Conservation (phyloP, 495 filamentous ascomycete species). For the Neurospora sp. region DNA sequence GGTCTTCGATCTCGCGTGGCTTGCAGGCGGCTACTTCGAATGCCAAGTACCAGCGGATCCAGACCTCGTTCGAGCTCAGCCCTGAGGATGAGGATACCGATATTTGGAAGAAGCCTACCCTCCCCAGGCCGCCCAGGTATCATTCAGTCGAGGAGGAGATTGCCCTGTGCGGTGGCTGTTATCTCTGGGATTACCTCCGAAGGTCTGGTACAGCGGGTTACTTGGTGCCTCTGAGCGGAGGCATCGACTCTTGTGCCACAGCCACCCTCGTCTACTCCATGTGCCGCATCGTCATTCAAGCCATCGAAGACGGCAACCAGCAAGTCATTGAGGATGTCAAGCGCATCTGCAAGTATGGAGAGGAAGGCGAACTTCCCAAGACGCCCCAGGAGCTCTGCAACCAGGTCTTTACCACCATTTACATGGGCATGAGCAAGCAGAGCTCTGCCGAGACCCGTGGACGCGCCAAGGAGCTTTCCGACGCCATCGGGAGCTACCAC, state of each 20-base stretch:
- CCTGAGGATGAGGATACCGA: constrained; percentile 28
- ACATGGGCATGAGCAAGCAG: constrained; percentile 73
- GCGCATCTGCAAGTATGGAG: constrained; percentile 47
- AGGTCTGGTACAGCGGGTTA: constrained; percentile 53
- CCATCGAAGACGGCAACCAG: constrained; percentile 44
- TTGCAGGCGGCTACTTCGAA: constrained; percentile 43
- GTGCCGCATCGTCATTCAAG: constrained; percentile 63
- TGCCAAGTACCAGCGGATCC: constrained; percentile 29
- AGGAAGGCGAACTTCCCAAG: constrained; percentile 41
- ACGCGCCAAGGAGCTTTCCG: constrained; percentile 57
- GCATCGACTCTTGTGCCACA: constrained; percentile 59
- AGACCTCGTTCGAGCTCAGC: constrained; percentile 29
- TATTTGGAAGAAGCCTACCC: constrained; percentile 18
- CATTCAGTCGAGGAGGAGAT: constrained; percentile 70
- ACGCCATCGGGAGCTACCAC: constrained; percentile 65
- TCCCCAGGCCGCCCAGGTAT: constrained; percentile 31
- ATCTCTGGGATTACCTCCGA: constrained; percentile 79
- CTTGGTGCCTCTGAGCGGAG: constrained; percentile 51
- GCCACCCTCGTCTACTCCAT: constrained; percentile 63
- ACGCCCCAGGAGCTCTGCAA: constrained; percentile 54
- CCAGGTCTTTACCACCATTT: constrained; percentile 59
- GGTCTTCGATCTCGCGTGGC: constrained; percentile 43
- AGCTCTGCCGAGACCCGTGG: constrained; percentile 60
- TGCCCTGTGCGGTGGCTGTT: constrained; percentile 59
- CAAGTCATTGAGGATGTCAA: constrained; percentile 65